These are phyloP conservation scores for Candida insectorum DNA, from an alignment of 805 yeast genomes.

Conservation along the genomic window DNA sequence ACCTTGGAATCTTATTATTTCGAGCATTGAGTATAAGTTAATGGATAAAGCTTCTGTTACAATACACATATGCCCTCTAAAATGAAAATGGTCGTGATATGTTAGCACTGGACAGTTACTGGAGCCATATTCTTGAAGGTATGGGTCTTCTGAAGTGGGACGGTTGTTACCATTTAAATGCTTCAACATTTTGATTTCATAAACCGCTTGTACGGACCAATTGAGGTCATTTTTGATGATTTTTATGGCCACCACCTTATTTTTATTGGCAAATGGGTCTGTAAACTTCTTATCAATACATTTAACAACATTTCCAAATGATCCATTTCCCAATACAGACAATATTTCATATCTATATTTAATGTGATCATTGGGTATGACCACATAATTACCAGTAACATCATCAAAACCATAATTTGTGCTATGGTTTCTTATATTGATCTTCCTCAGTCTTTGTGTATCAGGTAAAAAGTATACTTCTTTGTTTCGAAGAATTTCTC, in stretches of 20 bases:
- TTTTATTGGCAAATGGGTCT: conserved; percentile 10
- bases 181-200: conserved; percentile 68
- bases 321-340: conserved; percentile 65
- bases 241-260: conserved; percentile 65
- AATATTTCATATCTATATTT: conserved; percentile 69
- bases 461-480: conserved; percentile 52
- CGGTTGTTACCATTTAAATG: conserved; percentile 27
- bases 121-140: conserved; percentile 15
- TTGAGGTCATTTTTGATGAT: conserved; percentile 70
- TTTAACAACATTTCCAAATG: conserved; percentile 75
- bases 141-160: conserved; percentile 4
- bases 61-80: conserved; percentile 80
- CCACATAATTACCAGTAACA: conserved; percentile 55
- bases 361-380: conserved; percentile 63
- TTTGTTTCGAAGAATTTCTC: conserved; percentile 52
- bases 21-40: conserved; percentile 60
- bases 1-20: conserved; percentile 49
- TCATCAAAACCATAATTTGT: conserved; percentile 75
- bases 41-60: conserved; percentile 69
- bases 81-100: conserved; percentile 68
- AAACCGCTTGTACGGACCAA: conserved; percentile 73
- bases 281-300: conserved; percentile 61
- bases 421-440: conserved; percentile 36
- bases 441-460: conserved; percentile 11
- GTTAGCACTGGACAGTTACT: conserved; percentile 36